A percentile compares a stretch with the other conserved stretches of the same genome.
These are phyloP conservation scores for Fusarium redolens DNA, from an alignment of 2,329 filamentous ascomycete species.

Conservation along the genomic window DNA sequence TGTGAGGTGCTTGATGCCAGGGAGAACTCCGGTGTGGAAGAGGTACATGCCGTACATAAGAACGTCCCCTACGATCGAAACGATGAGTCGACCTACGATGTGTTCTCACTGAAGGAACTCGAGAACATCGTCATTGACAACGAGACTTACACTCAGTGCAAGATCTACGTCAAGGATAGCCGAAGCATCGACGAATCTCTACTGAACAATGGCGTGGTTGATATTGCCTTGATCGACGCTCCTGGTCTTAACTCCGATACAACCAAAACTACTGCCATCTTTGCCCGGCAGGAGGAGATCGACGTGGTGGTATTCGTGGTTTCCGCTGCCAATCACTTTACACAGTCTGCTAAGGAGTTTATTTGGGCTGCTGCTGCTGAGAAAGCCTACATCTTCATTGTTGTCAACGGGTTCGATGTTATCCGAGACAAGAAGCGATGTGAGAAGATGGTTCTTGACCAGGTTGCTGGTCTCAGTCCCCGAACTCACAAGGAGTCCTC, in stretches of 20 bases:
- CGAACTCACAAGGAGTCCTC: conserved; percentile 91
- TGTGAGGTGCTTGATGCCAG: conserved; percentile 94
- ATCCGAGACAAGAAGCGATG: conserved; percentile 93
- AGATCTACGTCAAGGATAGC: conserved; percentile 93
- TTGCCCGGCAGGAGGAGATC: conserved; percentile 97
- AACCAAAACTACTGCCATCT: conserved; percentile 95
- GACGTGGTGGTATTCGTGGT: conserved; percentile 99
- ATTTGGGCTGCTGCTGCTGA: conserved; percentile 95
- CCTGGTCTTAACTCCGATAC: conserved; percentile 96
- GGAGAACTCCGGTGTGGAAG: conserved; percentile 90
- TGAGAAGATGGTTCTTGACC: conserved; percentile 91
- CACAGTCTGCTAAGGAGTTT: conserved; percentile 96
- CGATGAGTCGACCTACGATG: conserved; percentile 94
- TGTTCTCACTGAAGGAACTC: conserved; percentile 80
- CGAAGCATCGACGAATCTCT: conserved; percentile 91
- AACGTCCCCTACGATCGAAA: conserved; percentile 83
- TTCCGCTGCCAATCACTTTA: conserved; percentile 97
- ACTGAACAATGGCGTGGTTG: conserved; percentile 96
- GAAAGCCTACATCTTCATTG: conserved; percentile 99
- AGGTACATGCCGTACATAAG: conserved; percentile 94
- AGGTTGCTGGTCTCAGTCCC: conserved; percentile 88
- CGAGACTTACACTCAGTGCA: conserved; percentile 90
- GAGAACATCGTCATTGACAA: conserved; percentile 93
- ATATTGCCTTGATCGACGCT: conserved; percentile 97
- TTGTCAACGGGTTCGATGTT: conserved; percentile 96